Conservation (phyloP, 257 asterid species). For the Solanum clarkiae region DNA sequence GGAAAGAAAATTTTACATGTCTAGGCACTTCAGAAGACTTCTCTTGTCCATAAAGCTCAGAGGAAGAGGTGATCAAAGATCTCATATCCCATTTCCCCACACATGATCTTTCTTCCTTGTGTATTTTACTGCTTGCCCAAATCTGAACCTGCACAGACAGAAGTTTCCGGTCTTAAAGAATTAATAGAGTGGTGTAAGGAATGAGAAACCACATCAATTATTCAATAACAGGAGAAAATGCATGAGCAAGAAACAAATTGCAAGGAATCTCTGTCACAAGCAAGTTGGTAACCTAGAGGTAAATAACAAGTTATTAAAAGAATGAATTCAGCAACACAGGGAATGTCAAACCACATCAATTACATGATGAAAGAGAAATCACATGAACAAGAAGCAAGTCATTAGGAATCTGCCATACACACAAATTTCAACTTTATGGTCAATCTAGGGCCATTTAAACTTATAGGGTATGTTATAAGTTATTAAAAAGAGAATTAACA, state of each 20-base stretch:
- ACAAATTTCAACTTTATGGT: not conserved
- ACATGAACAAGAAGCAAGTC: not conserved
- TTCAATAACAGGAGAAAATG: not conserved
- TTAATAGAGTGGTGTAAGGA: not conserved
- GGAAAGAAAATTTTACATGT: conserved; percentile 69
- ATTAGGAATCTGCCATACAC: not conserved
- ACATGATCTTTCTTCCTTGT: conserved; percentile 76
- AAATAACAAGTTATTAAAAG: not conserved
- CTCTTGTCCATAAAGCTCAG: conserved; percentile 80
- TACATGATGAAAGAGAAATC: not conserved
- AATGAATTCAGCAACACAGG: not conserved
- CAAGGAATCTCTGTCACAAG: not conserved
- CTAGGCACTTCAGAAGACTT: conserved; percentile 50
- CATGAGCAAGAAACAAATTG: not conserved
- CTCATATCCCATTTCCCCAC: conserved; percentile 91
- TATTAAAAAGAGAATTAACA: not conserved
- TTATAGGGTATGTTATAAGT: not conserved
- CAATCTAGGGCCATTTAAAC: not conserved
- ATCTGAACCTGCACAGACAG: conserved; percentile 66
- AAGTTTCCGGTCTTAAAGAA: not conserved
- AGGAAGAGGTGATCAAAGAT: conserved; percentile 54
- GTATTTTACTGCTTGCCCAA: conserved; percentile 80
- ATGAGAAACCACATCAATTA: not conserved
- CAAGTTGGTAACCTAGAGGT: not conserved
- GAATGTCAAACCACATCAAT: not conserved